Percentiles rank a stretch among this genome's conserved stretches.
These are phyloP conservation scores for Camelina hispida DNA, from an alignment of 345 rosid genomes.

Conservation along the genomic window DNA sequence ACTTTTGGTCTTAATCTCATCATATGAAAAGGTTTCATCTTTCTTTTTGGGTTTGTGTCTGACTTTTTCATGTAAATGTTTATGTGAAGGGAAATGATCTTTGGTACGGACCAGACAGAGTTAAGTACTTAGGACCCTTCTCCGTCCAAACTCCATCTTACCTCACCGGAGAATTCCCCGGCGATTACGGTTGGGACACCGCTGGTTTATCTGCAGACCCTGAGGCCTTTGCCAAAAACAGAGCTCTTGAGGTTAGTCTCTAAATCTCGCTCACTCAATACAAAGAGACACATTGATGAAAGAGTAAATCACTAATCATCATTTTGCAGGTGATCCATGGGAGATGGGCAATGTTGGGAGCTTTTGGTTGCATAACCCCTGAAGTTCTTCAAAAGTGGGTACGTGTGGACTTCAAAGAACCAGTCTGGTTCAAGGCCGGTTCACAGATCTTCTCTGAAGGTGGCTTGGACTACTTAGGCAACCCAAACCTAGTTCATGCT, in stretches of 20 bases:
- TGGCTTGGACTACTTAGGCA: slow-evolving; percentile 95
- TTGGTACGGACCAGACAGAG: slow-evolving; percentile 98
- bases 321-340: slow-evolving; percentile 80
- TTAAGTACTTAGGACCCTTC: slow-evolving; percentile 95
- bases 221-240: slow-evolving; percentile 92
- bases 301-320: slow-evolving; percentile 2
- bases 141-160: slow-evolving; percentile 95
- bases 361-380: slow-evolving; percentile 93
- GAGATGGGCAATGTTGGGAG: slow-evolving; percentile 97
- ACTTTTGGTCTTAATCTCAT: neutral
- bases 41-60: slow-evolving; percentile 26
- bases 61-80: neutral
- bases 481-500: slow-evolving; percentile 97
- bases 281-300: slow-evolving; percentile 1
- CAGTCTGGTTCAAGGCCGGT: slow-evolving; percentile 99
- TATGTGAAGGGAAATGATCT: slow-evolving; percentile 65
- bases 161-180: slow-evolving; percentile 91
- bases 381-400: slow-evolving; percentile 89
- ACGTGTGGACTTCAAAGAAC: slow-evolving; percentile 86
- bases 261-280: slow-evolving; percentile 9
- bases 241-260: slow-evolving; percentile 85
- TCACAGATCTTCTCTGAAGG: slow-evolving; percentile 98
- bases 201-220: slow-evolving; percentile 96
- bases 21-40: slow-evolving; percentile 8
- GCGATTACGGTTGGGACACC: slow-evolving; percentile 98